Base-by-base conservation (phyloP, 352 stramenopile genomes). In the Phytophthora hibernalis region DNA sequence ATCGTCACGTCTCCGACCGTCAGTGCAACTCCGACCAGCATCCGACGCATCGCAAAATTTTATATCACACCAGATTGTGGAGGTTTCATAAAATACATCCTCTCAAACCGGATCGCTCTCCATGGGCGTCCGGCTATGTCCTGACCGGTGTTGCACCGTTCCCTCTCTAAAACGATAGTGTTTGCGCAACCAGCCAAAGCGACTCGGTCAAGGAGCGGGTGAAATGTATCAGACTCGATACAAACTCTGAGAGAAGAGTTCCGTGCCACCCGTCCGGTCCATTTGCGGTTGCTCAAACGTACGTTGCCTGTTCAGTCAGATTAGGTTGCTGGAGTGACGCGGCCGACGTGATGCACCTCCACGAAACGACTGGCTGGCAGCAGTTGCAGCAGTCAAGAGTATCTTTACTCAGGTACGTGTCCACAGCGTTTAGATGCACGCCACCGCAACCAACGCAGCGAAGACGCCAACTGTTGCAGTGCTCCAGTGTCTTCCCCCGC, bases 181-280 rank as follows among this genome's bases (percentile, higher is more conserved):
- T 58, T 64, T 65, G 55, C 37, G 48, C 60, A 61, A 51, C n/a
- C 31, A 22, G 52, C 52, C n/a, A 15, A 20, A 31, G 30, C 24
- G 10, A 31, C 49, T 56, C 31, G 12, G 18, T 45, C 10, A 20
- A 54, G 15, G 28, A 54, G 28, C 28, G 28, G 43, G 54, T 61
- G 43, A 61, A 61, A 37, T 8, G 18, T 61, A 53, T 61, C 5
- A 8, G 21, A 3, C 2, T 16, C 1, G 4, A 28, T 61, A 52
- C 24, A 61, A 44, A 21, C 26, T 4, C 0, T 8, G 22, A 58
- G 35, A 58, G 12, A 9, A 0, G 5, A 1, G 20, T n/a, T 18
- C 5, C 15, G 4, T 54, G 54, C 43, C 54, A 35, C 42, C 54
- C 54, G 30, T 61, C 54, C 54, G 38, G 38, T 18, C 38, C 13